Evolutionary conservation across 2,329 filamentous ascomycete genomes (phyloP), one percentile per base, ranked within the genome.

Genomic region (Pseudogymnoascus verrucosus): DNA sequence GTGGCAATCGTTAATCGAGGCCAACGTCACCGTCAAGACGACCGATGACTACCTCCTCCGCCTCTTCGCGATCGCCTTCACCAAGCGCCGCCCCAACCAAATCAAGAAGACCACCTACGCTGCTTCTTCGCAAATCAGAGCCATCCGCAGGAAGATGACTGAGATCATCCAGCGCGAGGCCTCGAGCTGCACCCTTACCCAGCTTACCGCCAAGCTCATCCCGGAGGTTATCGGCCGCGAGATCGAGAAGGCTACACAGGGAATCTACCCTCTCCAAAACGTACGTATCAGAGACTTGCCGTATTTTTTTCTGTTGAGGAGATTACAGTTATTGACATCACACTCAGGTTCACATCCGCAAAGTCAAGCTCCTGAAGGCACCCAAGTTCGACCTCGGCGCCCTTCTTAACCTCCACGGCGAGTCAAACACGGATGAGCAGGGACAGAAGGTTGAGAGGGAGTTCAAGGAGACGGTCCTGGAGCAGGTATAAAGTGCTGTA

Each of bases 91-190:
- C 77, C 92, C 91, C 74, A 99, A 98, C 86, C 95, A 99, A 87
- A 93, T 99, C 86, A 96, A 96, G 90, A 99, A 98, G 90, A 99
- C 95, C 76, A 99, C 95, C 78, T 99, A 99, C 78, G 95, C 95
- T 73, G 89, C 89, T 71, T 92, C 91, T 70, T 98, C 95, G 70
- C 95, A 99, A 84, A 98, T 98, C 80, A 90, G 93, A 72, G 89
- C 90, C 73, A 99, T 99, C 80, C 90, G 95, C 81, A 95, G 93
- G 87, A 98, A 99, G 91, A 99, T 99, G 95, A 90, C 87, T 70
- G 95, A 99, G 82, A 98, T 99, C 82, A 98, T 99, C 81, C 87
- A 90, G 81, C 90, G 93, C 74, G 95, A 99, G 85, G 95, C 95
- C 68, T 86, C 90, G 73, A 91, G 85, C 84, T 96, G 92, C 88